A percentile compares a stretch with the other conserved stretches of the same genome.
phyloP scores from a whole-genome alignment of 2,329 filamentous ascomycete genomes.

The Zymoseptoria pseudotritici region DNA sequence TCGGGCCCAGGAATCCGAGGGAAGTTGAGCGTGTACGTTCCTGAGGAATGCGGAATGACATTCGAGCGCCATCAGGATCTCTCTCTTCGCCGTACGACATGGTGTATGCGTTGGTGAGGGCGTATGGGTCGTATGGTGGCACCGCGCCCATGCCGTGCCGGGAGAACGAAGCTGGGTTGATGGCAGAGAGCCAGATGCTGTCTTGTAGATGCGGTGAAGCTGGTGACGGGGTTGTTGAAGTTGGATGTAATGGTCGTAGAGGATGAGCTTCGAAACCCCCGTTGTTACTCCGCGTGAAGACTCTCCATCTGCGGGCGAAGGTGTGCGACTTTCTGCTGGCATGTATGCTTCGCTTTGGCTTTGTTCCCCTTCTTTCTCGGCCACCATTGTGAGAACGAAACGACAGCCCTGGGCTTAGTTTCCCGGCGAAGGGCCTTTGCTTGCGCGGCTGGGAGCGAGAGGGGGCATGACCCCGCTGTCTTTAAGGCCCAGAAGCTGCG shows the following conservation, averaged over 20 bases:
- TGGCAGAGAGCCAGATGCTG: conserved; percentile 99
- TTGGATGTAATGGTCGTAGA: conserved; percentile 98
- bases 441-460: too few relatives aligned
- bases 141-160: conserved; percentile 31
- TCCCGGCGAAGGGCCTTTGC: too few relatives aligned
- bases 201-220: conserved; percentile 98
- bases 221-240: conserved; percentile 77
- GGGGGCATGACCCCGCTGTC: conserved; percentile 67
- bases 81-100: conserved; percentile 24
- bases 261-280: conserved; percentile 99
- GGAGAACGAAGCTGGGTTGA: conserved; percentile 87
- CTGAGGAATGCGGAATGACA: conserved; percentile 26
- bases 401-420: too few relatives aligned
- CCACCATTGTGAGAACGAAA: not conserved
- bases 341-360: conserved; percentile 92
- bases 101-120: conserved; percentile 24
- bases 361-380: conserved; percentile 91
- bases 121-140: conserved; percentile 15
- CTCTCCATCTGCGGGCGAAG: conserved; percentile 98
- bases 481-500: conserved; percentile 80
- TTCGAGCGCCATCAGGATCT: conserved; percentile 29
- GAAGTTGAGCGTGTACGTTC: conserved; percentile 29
- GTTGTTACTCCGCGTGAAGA: conserved; percentile 95
- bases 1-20: conserved; percentile 23
- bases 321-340: conserved; percentile 92